Base-by-base conservation (phyloP, 2,329 filamentous ascomycete genomes). In the Botrytis porri region DNA sequence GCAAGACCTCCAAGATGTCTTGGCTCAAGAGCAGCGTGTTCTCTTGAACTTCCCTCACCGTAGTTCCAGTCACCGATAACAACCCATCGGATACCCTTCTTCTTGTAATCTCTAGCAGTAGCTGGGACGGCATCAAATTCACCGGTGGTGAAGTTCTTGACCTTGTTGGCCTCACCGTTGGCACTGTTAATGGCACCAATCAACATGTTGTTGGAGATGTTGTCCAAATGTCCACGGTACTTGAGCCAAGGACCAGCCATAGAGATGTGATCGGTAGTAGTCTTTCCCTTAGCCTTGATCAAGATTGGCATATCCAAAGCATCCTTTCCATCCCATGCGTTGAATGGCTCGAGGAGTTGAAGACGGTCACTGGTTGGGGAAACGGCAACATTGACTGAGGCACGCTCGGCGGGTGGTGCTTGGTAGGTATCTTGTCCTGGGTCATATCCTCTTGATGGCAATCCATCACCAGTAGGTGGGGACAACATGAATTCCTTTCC, bases 21-120 rank as follows among this genome's bases (percentile, higher is more conserved):
- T 82, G 96, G 96, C 88, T 99, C 95, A 75, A 99, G 90, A 84
- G 96, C 96, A 79, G 96, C 96, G 84, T 99, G 96, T 88, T 99
- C 96, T 89, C 96, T 94, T 76, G 96, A 98, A 83, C 90, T 93
- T 80, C 96, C 96, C 87, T 99, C 96, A 78, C 96, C 96, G 86
- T 98, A 98, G 89, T 99, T 99, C 94, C 94, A 98, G 89, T 98
- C 96, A 86, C 96, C 96, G 82, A 99, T 85, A 77, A 99, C 96
- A 82, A 98, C 95, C 96, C 96, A 99, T 85, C 91, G 90, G 84
- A 98, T 92, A 75, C 94, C 94, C 87, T 96, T 95, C 84, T 92
- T 90, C 92, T 99, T 99, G 91, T 98, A 98, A 86, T 97, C 94
- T 88, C 95, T 94, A 79, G 96, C 96, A 81, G 95, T 95, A 75